Evolutionary conservation across 2,329 filamentous ascomycete species (phyloP).

Genomic region (Clarireedia sp.): DNA sequence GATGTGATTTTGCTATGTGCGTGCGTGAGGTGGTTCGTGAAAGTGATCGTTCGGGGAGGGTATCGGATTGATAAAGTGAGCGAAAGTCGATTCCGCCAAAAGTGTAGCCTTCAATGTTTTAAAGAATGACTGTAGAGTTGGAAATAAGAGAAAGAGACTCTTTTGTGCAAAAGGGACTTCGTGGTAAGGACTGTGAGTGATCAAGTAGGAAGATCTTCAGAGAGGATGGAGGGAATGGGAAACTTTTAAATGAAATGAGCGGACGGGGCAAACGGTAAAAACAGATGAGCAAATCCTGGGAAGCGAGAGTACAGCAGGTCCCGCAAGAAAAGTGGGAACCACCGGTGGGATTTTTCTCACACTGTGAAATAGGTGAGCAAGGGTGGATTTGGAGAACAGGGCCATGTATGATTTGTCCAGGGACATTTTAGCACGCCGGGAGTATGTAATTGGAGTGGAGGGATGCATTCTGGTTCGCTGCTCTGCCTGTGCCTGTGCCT

Average conservation of each 20-base stretch:
- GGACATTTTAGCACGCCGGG: no score
- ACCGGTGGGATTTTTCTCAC: neutral
- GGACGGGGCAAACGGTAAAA: neutral
- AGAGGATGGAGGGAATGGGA: neutral
- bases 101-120: conserved; percentile 15
- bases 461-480: neutral
- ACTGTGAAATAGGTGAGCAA: neutral
- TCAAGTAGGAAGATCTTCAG: conserved; percentile 1
- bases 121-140: conserved; percentile 29
- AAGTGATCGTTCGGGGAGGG: neutral
- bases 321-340: neutral
- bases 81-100: conserved; percentile 30
- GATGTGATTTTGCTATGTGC: neutral
- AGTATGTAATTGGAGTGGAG: neutral
- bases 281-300: neutral
- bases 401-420: no score
- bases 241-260: conserved; percentile 1
- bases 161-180: conserved; percentile 4
- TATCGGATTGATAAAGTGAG: conserved; percentile 17
- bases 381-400: neutral
- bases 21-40: neutral
- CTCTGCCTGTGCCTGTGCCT: neutral
- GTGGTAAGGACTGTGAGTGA: conserved; percentile 12
- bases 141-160: conserved; percentile 19
- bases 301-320: neutral